Base-by-base conservation (phyloP, 345 rosid species). In the Bruguiera parviflora region DNA sequence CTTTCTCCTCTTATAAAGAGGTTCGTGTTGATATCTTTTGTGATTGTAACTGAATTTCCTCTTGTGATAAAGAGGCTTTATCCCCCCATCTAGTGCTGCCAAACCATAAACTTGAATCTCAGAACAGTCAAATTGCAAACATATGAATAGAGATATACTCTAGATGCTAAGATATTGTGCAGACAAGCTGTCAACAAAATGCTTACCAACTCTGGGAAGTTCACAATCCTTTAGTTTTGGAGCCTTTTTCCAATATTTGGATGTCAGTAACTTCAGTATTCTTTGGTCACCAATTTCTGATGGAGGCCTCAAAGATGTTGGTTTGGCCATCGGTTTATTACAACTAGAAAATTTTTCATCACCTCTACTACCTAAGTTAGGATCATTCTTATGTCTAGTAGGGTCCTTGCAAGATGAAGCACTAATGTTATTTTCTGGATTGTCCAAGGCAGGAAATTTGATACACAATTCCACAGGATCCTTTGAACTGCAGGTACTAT, bases 351-450 rank as follows among this genome's bases (percentile, higher is more conserved):
- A 76, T 29, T 83, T 88, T 82, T 87, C 89, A 3, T 88, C 95
- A 87, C 89, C 92, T 86, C 84, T 87, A 74, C 70, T 63, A 85
- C 76, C 89, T 91, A 92, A 81, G 66, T 80, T 88, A 77, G 56
- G 37, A 60, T 69, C 73, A 72, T 75, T 84, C 88, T 84, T 79
- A 71, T 61, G 71, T 65, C 61, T 65, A 80, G 75, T 53, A 66
- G 53, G 53, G 32, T 71, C 73, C 75, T 66, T 62, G 78, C 71
- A 47, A 25, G 73, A 65, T 59, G 79, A 69, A 72, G 80, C 56
- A 68, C 78, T 83, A 43, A 73, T 78, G 80, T 74, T 75, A 24
- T 65, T 80, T 61, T 75, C 81, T 61, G 72, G 73, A 72, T 74
- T 79, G 64, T 72, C 60, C 58, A 75, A 64, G 53, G 79, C 78